A percentile compares a stretch with the other conserved stretches of the same genome.
phyloP scores from a whole-genome alignment of 2,329 filamentous ascomycete genomes.

The Colletotrichum kahawae region DNA sequence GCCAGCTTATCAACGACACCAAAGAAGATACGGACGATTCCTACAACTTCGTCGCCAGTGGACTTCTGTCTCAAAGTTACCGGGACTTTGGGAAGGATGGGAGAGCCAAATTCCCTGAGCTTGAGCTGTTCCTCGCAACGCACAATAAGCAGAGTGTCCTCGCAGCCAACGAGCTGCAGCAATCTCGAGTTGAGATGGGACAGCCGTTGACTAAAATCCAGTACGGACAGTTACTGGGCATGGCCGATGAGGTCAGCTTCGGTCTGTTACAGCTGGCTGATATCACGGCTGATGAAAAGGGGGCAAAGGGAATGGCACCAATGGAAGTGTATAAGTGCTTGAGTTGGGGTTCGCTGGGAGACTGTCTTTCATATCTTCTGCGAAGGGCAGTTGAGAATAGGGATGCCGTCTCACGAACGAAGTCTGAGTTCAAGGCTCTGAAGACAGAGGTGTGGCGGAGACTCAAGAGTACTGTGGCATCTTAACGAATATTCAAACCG shows the following conservation, averaged over 20 bases:
- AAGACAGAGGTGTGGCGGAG: neutral
- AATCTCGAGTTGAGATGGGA: slow-evolving; percentile 53
- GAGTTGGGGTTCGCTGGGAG: neutral
- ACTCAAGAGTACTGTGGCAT: accelerated
- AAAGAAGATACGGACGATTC: slow-evolving; percentile 73
- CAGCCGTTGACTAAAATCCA: slow-evolving; percentile 43
- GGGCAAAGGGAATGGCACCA: neutral
- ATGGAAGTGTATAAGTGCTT: neutral
- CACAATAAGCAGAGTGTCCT: slow-evolving; percentile 65
- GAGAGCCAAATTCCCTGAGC: slow-evolving; percentile 54
- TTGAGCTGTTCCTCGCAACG: slow-evolving; percentile 77
- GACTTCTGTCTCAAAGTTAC: slow-evolving; percentile 71
- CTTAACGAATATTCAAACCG: accelerated
- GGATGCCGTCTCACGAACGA: neutral
- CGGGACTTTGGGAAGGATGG: slow-evolving; percentile 33
- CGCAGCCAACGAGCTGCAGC: slow-evolving; percentile 66
- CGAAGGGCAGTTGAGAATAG: neutral
- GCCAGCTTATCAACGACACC: slow-evolving; percentile 73
- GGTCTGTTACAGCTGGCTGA: slow-evolving; percentile 47
- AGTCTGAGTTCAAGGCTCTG: neutral
- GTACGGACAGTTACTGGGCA: slow-evolving; percentile 53
- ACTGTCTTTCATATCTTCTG: neutral
- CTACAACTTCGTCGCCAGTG: slow-evolving; percentile 74
- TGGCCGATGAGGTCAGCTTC: slow-evolving; percentile 91
- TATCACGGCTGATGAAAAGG: neutral